A percentile compares a stretch with the other conserved stretches of the same genome.
Conservation (phyloP, 2,329 filamentous ascomycete species). For the Colletotrichum liaoningense region DNA sequence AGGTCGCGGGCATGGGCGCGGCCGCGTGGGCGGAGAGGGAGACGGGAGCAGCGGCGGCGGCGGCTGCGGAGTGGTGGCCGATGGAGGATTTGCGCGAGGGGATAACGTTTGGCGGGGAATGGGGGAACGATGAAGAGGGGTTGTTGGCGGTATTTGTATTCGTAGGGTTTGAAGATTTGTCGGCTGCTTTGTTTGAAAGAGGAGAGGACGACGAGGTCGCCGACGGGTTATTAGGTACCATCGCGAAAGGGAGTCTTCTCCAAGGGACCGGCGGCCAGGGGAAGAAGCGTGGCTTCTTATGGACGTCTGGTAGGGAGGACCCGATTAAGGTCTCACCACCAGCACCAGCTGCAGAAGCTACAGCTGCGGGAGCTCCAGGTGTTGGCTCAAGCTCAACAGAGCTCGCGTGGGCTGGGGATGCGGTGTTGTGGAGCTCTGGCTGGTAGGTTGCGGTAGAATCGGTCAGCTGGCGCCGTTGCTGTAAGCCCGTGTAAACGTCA, state of each 20-base stretch:
- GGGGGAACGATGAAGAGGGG: conserved; percentile 38
- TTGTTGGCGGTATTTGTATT: conserved; percentile 32
- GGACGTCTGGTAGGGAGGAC: conserved; percentile 10
- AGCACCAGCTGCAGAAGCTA: not conserved
- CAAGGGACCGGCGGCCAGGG: conserved; percentile 8
- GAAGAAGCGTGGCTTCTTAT: conserved; percentile 29
- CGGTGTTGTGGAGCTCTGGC: conserved; percentile 23
- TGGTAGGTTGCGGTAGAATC: conserved; percentile 12
- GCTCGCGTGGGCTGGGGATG: conserved; percentile 16
- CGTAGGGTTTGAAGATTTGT: conserved; percentile 26
- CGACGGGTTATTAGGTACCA: conserved; percentile 13
- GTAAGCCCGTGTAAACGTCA: conserved; percentile 29
- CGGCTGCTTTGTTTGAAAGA: conserved; percentile 19
- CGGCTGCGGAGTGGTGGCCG: conserved; percentile 23
- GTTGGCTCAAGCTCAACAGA: conserved; percentile 13
- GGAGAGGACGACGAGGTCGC: not conserved
- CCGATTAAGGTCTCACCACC: conserved; percentile 5
- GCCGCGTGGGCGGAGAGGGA: conserved; percentile 8
- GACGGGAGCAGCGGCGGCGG: conserved; percentile 41
- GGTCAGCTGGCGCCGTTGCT: conserved; percentile 20
- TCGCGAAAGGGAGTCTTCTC: conserved; percentile 24
- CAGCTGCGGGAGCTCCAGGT: conserved; percentile 4
- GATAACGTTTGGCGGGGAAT: conserved; percentile 69
- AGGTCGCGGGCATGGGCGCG: conserved; percentile 42
- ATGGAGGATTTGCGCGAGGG: conserved; percentile 80